Base-by-base conservation (phyloP, 140 eudicot genomes). In the Oenanthe javanica region DNA sequence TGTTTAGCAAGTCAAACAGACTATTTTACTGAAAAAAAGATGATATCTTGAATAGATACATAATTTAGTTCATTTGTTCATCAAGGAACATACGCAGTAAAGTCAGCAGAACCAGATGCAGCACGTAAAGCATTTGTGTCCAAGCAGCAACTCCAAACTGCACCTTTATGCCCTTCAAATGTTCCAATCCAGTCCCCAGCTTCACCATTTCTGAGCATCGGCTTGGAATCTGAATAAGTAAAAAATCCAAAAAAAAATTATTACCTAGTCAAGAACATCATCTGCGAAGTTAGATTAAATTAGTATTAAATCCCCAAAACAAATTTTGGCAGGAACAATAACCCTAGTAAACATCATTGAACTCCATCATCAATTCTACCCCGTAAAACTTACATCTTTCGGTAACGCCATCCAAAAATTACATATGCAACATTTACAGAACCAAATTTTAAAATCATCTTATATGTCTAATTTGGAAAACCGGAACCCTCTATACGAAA, bases 171-270 rank as follows among this genome's bases (percentile, higher is more conserved):
- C 43, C 99, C 99, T 81, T 90, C 89, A 85, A 95, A 95, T 48
- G 97, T 95, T 77, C 99, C 99, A 85, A 95, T 87, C 99, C 99
- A 95, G 52, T 95, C 97, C 61, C 99, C 99, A 79, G 97, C 91
- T 80, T 92, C 97, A 40, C 99, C 99, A 82, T 95, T 92, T 84
- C 99, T 87, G 63, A 95, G 88, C 99, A 95, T 95, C 12, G 99
- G 99, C 48, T 86, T 92, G 13, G 99, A 95, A 84, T 95, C 97
- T 95, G 79, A 48, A 48, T 42, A 31, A 42, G 12, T 9, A 7
- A 48, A 31, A 47, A 74, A 47, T 3, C 15, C 31, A 31, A 31
- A n/a, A n/a, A n/a, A n/a, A n/a, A n/a, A n/a, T n/a, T n/a, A 21
- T 9, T 48, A 47, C 18, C 78, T 47, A 48, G 14, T 11, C 52